Percentiles rank a stretch among this genome's conserved stretches.
Evolutionary conservation across 2,329 filamentous ascomycete species (phyloP).

Genomic region (Trichocomaceae sp.): DNA sequence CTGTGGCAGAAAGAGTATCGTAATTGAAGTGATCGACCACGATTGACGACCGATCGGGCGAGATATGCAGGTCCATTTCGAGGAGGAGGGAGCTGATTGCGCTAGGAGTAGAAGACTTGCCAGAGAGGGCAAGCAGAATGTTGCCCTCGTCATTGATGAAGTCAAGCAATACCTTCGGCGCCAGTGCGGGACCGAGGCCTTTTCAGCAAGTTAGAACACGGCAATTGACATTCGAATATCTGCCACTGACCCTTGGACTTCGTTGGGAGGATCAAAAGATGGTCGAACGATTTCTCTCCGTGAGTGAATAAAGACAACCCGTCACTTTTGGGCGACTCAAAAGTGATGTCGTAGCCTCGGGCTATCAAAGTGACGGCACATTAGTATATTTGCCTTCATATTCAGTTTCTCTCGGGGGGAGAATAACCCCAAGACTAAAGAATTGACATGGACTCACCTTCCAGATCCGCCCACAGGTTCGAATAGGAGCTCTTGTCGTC

Average conservation of each 20-base stretch:
- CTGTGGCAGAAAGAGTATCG: slow-evolving; percentile 66
- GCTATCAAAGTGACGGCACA: slow-evolving; percentile 46
- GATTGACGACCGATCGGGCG: slow-evolving; percentile 72
- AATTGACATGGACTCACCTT: slow-evolving; percentile 28
- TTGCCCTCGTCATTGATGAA: slow-evolving; percentile 92
- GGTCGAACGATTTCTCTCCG: slow-evolving; percentile 84
- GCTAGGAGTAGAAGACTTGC: slow-evolving; percentile 61
- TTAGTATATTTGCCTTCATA: background rate
- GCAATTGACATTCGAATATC: background rate
- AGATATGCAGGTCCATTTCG: slow-evolving; percentile 85
- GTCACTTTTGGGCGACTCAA: slow-evolving; percentile 77
- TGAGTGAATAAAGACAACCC: slow-evolving; percentile 72
- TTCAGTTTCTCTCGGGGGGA: background rate
- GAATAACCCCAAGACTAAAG: background rate
- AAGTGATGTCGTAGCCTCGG: slow-evolving; percentile 73
- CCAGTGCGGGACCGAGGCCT: slow-evolving; percentile 84
- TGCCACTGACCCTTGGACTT: slow-evolving; percentile 69
- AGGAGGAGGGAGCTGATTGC: slow-evolving; percentile 71
- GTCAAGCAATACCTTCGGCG: slow-evolving; percentile 76
- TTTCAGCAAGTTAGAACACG: slow-evolving; percentile 21
- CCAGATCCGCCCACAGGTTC: slow-evolving; percentile 56
- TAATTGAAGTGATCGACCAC: slow-evolving; percentile 97
- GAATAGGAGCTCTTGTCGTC: slow-evolving; percentile 81
- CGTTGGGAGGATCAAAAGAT: slow-evolving; percentile 78
- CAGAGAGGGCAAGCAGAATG: slow-evolving; percentile 76